Base-by-base conservation (phyloP, 2,329 filamentous ascomycete genomes). In the Erysiphe pulchra region DNA sequence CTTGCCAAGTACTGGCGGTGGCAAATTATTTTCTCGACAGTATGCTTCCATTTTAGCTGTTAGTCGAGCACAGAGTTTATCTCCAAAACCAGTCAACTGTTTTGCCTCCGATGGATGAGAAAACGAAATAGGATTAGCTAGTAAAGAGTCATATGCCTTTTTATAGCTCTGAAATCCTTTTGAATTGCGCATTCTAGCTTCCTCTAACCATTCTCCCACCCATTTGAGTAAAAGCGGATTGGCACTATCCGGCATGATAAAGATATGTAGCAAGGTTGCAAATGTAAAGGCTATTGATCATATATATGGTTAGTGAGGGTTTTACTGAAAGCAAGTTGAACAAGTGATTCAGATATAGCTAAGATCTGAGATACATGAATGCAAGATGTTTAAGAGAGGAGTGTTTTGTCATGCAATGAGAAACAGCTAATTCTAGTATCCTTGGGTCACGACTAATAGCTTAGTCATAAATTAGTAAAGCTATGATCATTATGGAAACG, bases 191-290 rank as follows among this genome's bases (percentile, higher is more conserved):
- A 82, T 73, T 43, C 70, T 67, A 12, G 79, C 80, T 37, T 70
- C 58, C 40, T 85, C 77, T 44, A 79, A 69, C 78, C 77, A 84
- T 63, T 85, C 79, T 55, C 80, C 77, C 44, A 86, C 73, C 75
- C 79, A 86, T 51, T 63, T 62, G 11, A 86, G 66, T 9, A 84
- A 67, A 37, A 82, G 65, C 5, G 80, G 75, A 53, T 90, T 90
- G 14, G 55, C 54, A 36, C 55, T 57, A 45, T 54, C 50, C 8
- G 51, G 32, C 51, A 52, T 53, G 20, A 24, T 24, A 24, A 24
- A 24, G 20, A 24, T 24, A 24, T n/a, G n/a, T n/a, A n/a, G 20
- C 20, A 24, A 24, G 20, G 3, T 3, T 3, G 6, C 20, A 24
- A 24, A 24, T 24, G 3, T 24, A 24, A 24, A 24, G 6, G 20